These are phyloP conservation scores for Salinomyces thailandicus DNA, from an alignment of 2,329 filamentous ascomycete species.

Conservation along the genomic window DNA sequence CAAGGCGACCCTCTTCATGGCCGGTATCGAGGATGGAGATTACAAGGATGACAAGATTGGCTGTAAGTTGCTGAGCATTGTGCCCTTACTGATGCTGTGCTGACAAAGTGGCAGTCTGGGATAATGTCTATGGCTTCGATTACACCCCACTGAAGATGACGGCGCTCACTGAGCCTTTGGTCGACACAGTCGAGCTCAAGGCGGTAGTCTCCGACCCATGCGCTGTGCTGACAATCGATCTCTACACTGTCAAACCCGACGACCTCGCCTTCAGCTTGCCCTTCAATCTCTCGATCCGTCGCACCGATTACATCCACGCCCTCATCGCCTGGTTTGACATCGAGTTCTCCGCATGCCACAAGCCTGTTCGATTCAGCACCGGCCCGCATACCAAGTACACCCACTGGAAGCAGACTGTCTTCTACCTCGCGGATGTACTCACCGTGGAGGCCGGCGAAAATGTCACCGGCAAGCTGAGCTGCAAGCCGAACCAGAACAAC, in stretches of 20 bases:
- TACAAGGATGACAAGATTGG: slow-evolving; percentile 99
- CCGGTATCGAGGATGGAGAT: slow-evolving; percentile 94
- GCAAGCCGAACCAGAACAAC: slow-evolving; percentile 89
- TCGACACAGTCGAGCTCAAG: slow-evolving; percentile 96
- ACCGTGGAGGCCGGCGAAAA: slow-evolving; percentile 83
- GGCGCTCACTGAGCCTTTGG: slow-evolving; percentile 87
- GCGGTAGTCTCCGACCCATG: slow-evolving; percentile 89
- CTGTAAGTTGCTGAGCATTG: slow-evolving; percentile 55
- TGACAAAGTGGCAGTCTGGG: slow-evolving; percentile 62
- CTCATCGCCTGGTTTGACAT: slow-evolving; percentile 99
- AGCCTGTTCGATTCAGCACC: slow-evolving; percentile 92
- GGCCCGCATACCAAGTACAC: slow-evolving; percentile 98
- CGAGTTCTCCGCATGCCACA: slow-evolving; percentile 96
- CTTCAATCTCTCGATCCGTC: slow-evolving; percentile 65
- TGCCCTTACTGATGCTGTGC: slow-evolving; percentile 9
- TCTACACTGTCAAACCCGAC: slow-evolving; percentile 79
- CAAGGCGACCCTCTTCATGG: slow-evolving; percentile 95
- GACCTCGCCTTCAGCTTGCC: slow-evolving; percentile 76
- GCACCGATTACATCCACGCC: slow-evolving; percentile 92
- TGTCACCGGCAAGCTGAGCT: slow-evolving; percentile 61
- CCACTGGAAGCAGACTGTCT: slow-evolving; percentile 99
- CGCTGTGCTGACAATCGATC: slow-evolving; percentile 75
- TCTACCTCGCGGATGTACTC: slow-evolving; percentile 88
- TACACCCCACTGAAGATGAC: slow-evolving; percentile 89
- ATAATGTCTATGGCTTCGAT: slow-evolving; percentile 97